A percentile compares a stretch with the other conserved stretches of the same genome.
phyloP scores from a whole-genome alignment of 2,329 filamentous ascomycete genomes.

The Zymoseptoria brevis region DNA sequence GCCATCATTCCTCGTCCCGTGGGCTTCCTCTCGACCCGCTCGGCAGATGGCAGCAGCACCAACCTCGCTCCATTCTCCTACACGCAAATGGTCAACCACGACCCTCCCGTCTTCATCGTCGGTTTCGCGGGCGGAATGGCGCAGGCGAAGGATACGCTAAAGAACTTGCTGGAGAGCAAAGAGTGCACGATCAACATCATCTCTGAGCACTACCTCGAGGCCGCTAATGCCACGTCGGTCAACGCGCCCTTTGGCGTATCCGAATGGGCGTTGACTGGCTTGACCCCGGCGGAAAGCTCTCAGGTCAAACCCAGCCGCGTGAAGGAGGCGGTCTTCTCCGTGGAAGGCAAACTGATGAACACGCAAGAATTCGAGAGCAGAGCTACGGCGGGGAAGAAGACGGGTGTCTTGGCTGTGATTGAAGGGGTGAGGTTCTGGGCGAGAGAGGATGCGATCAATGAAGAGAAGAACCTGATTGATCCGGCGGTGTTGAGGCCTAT shows the following conservation, averaged over 20 bases:
- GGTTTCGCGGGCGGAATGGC: slow-evolving; percentile 51
- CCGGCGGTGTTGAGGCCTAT: slow-evolving; percentile 67
- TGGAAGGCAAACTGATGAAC: slow-evolving; percentile 72
- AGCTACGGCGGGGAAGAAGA: slow-evolving; percentile 62
- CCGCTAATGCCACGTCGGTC: slow-evolving; percentile 72
- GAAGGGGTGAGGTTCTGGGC: slow-evolving; percentile 87
- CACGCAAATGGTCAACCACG: slow-evolving; percentile 74
- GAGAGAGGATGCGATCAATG: slow-evolving; percentile 77
- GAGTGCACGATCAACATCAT: slow-evolving; percentile 83
- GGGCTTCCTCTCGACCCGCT: slow-evolving; percentile 52
- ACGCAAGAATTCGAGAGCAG: slow-evolving; percentile 69
- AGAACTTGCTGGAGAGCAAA: slow-evolving; percentile 60
- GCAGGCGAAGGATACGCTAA: slow-evolving; percentile 68
- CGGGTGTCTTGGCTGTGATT: slow-evolving; percentile 64
- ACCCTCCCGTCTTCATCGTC: slow-evolving; percentile 73
- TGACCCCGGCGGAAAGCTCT: slow-evolving; percentile 60
- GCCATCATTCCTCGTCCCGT: slow-evolving; percentile 77
- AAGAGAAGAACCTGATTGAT: slow-evolving; percentile 66
- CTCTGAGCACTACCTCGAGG: slow-evolving; percentile 74
- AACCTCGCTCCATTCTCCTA: slow-evolving; percentile 88
- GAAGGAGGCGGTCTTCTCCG: slow-evolving; percentile 70
- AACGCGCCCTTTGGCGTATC: slow-evolving; percentile 68
- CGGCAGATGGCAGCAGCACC: slow-evolving; percentile 53
- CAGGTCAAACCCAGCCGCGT: slow-evolving; percentile 66
- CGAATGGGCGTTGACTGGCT: slow-evolving; percentile 72